A percentile compares a stretch with the other conserved stretches of the same genome.
These are phyloP conservation scores for Hypoxylon sp. DNA, from an alignment of 2,329 filamentous ascomycete genomes.

Conservation along the genomic window DNA sequence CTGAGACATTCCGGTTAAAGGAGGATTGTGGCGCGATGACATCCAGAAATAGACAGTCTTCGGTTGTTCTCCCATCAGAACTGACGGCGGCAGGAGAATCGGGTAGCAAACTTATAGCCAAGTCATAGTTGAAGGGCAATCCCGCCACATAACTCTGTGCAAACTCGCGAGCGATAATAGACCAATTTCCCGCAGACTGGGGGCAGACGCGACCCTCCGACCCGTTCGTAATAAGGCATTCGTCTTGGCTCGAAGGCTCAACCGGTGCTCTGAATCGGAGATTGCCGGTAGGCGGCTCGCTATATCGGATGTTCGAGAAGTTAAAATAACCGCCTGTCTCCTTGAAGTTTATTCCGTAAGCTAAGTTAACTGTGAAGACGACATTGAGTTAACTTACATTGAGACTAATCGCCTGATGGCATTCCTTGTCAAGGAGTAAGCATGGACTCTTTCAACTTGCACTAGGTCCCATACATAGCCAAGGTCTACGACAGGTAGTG, in stretches of 20 bases:
- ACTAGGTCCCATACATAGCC: neutral
- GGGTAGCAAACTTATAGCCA: constrained; percentile 10
- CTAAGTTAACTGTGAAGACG: neutral
- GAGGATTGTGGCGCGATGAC: constrained; percentile 16
- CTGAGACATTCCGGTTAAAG: constrained; percentile 1
- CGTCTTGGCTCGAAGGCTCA: constrained; percentile 1
- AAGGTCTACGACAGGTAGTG: constrained; percentile 5
- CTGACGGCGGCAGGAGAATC: neutral
- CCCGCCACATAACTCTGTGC: constrained; percentile 11
- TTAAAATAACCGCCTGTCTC: constrained; percentile 31
- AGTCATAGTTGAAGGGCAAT: constrained; percentile 4
- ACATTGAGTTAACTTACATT: constrained; percentile 3
- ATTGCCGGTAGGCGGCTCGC: constrained; percentile 13
- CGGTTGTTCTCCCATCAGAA: constrained; percentile 13
- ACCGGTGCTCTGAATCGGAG: constrained; percentile 19
- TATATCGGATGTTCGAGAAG: constrained; percentile 35
- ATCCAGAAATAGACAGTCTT: constrained; percentile 19
- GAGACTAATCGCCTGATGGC: constrained; percentile 10
- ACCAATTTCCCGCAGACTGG: constrained; percentile 9
- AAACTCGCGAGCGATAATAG: constrained; percentile 4
- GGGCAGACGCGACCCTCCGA: constrained; percentile 16
- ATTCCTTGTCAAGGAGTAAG: constrained; percentile 2
- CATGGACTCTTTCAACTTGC: neutral
- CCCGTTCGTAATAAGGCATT: constrained; percentile 1
- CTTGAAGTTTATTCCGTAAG: constrained; percentile 7